Evolutionary conservation across 805 yeast species (phyloP).

Genomic region (Debaryomyces castellii): DNA sequence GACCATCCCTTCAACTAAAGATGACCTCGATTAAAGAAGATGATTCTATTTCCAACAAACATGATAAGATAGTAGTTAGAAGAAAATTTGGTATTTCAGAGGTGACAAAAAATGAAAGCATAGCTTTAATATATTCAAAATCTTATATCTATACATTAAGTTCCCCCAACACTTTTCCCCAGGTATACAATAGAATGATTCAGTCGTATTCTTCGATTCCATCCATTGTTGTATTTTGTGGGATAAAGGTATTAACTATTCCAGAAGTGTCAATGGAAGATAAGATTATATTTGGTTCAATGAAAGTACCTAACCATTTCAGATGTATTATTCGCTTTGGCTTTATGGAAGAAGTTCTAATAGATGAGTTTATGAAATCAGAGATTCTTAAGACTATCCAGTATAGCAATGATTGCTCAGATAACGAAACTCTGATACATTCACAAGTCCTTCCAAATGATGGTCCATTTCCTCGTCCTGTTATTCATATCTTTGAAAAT

Average conservation of each 20-base stretch:
- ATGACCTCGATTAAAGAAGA: background rate
- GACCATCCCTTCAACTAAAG: background rate
- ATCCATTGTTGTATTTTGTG: conserved; percentile 42
- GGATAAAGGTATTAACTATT: conserved; percentile 38
- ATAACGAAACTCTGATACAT: background rate
- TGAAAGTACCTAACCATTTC: conserved; percentile 46
- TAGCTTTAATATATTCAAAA: conserved; percentile 44
- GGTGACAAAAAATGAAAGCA: conserved; percentile 29
- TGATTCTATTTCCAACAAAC: background rate
- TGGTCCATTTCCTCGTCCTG: conserved; percentile 11
- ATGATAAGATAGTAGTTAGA: conserved; percentile 8
- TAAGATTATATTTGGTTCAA: conserved; percentile 37
- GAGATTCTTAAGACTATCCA: conserved; percentile 17
- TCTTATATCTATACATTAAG: conserved; percentile 31
- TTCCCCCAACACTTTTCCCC: conserved; percentile 48
- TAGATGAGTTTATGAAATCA: conserved; percentile 18
- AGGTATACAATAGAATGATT: conserved; percentile 34
- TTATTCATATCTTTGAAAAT: conserved; percentile 29
- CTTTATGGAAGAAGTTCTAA: conserved; percentile 41
- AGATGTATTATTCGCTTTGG: conserved; percentile 51
- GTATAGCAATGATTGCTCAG: background rate
- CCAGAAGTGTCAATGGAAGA: conserved; percentile 44
- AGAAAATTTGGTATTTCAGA: conserved; percentile 18
- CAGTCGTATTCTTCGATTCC: conserved; percentile 46
- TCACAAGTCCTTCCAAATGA: too few species aligned